These are phyloP conservation scores for Lepidium africanum DNA, from an alignment of 345 rosid species.

Conservation along the genomic window DNA sequence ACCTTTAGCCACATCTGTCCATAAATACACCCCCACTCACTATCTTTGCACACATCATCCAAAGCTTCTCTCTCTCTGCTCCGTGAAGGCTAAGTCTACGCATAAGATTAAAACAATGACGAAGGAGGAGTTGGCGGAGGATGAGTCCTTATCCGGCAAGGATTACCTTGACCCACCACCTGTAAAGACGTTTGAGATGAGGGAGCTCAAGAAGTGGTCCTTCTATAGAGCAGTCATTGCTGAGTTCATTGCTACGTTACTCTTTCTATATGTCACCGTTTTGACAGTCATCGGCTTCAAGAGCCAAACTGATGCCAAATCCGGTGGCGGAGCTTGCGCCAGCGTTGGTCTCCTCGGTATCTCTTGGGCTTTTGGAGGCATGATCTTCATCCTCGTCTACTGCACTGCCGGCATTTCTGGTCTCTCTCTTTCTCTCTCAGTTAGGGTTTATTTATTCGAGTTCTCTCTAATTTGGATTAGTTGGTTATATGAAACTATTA, in stretches of 20 bases:
- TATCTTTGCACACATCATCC: constrained; percentile 7
- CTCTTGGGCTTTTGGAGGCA: constrained; percentile 90
- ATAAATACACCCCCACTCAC: constrained; percentile 21
- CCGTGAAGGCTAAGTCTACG: not conserved
- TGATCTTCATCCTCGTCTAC: constrained; percentile 75
- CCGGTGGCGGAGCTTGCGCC: constrained; percentile 33
- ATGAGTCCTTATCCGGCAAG: constrained; percentile 47
- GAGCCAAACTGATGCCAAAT: constrained; percentile 32
- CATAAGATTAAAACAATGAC: constrained; percentile 6
- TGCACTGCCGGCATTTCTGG: constrained; percentile 92
- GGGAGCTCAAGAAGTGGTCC: constrained; percentile 65
- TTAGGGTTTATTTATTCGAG: too few relatives aligned
- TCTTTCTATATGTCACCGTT: constrained; percentile 64
- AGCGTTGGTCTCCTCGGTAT: constrained; percentile 81
- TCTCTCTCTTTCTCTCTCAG: not conserved
- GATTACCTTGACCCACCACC: constrained; percentile 82
- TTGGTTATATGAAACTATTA: too few relatives aligned
- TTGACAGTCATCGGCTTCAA: constrained; percentile 74
- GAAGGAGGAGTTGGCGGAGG: constrained; percentile 35
- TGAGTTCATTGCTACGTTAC: constrained; percentile 77
- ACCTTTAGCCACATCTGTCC: not conserved
- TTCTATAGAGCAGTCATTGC: constrained; percentile 80
- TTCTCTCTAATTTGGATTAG: too few relatives aligned
- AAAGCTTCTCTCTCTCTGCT: not conserved
- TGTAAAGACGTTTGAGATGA: constrained; percentile 48